Evolutionary conservation across 345 rosid genomes (phyloP), one percentile per base, ranked within the genome.

Genomic region (Gossypium arboreum): DNA sequence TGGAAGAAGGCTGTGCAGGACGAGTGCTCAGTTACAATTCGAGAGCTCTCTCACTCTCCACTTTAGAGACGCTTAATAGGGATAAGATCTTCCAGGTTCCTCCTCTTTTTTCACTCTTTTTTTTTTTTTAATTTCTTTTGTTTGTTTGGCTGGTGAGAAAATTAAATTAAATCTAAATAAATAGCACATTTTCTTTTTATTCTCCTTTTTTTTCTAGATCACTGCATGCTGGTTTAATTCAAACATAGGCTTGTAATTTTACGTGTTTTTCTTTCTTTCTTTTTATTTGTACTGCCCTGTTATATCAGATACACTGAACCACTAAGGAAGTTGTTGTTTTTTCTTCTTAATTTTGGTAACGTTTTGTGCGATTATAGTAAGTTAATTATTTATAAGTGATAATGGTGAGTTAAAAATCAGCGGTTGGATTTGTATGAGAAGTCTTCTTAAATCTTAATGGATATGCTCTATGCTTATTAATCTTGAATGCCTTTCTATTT

Each of bases 51-150:
- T 70, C 47, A 29, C 15, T 4, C 73, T 54, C 17, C 59, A 55
- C 59, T 55, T 55, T 9, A 51, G 45, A 52, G 73, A 25, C 8
- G 16, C 41, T 10, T 52, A 2, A 70, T 11, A 52, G 5, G 5
- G 61, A 52, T 70, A 70, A 70, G 48, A 27, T 29, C 25, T 29
- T 52, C 73, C 73, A 70, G 73, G 60, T 70, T 52, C 60, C 25
- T 12, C 58, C 5, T 4, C 59, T 18, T 24, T 51, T 25, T 51
- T 47, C 58, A 15, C 73, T 9, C 15, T 34, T 51, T 51, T 2
- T n/a, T 51, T 50, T 2, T 29, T 4, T 34, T 52, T n/a, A 1
- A 52, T 71, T 52, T 55, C 18, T 45, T 45, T 13, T 12, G 27
- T 45, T 7, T 20, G 74, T 34, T 71, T 71, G 74, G 29, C 15